A percentile compares a stretch with the other conserved stretches of the same genome.
Evolutionary conservation across 805 yeast genomes (phyloP).

Genomic region (Saccharomyces eubayanus): DNA sequence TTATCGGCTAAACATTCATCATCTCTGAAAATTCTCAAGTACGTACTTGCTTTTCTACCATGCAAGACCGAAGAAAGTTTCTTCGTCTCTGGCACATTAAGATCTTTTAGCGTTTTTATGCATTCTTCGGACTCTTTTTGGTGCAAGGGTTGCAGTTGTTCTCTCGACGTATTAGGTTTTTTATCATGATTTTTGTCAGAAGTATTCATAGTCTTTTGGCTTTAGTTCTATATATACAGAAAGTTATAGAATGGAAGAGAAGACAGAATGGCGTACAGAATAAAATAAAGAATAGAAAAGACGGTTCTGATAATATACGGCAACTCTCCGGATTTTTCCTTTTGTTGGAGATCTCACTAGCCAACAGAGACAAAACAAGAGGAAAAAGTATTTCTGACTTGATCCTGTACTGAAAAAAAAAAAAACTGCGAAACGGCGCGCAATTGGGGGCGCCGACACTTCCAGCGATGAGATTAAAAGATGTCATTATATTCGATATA

Average conservation of each 20-base stretch:
- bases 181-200: neutral
- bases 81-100: slow-evolving; percentile 20
- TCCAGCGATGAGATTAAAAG: neutral
- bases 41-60: slow-evolving; percentile 31
- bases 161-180: neutral
- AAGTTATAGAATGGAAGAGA: neutral
- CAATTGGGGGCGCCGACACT: neutral
- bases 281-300: neutral
- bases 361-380: neutral
- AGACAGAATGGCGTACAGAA: neutral
- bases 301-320: neutral
- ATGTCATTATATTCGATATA: neutral
- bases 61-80: slow-evolving; percentile 18
- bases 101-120: slow-evolving; percentile 17
- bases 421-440: neutral
- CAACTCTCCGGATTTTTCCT: neutral
- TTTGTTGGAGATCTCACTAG: neutral
- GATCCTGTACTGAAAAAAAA: neutral
- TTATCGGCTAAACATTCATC: slow-evolving; percentile 8
- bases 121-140: neutral
- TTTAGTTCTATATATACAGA: neutral
- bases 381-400: neutral
- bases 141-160: neutral
- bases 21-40: slow-evolving; percentile 29
- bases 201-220: neutral